A percentile compares a stretch with the other conserved stretches of the same genome.
phyloP scores from a whole-genome alignment of 176 grass and related monocot genomes.

The Eleusine indica region DNA sequence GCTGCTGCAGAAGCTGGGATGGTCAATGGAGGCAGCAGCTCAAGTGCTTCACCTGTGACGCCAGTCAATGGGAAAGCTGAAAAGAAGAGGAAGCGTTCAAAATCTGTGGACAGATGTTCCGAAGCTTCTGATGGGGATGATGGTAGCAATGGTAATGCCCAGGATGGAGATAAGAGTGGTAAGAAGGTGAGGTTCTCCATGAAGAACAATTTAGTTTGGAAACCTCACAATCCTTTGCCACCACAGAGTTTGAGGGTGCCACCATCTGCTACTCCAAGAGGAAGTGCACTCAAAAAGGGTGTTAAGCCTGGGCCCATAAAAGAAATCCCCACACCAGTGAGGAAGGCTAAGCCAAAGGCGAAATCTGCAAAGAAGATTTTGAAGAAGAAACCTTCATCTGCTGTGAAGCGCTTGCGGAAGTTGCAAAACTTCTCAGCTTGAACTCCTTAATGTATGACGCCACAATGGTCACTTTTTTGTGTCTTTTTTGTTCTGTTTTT shows the following conservation, averaged over 20 bases:
- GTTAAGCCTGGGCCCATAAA: conserved; percentile 80
- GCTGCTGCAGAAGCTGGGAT: conserved; percentile 76
- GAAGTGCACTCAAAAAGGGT: conserved; percentile 93
- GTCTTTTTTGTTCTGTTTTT: conserved; percentile 35
- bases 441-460: conserved; percentile 28
- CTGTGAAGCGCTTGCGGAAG: conserved; percentile 77
- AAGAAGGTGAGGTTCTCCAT: conserved; percentile 94
- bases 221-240: conserved; percentile 81
- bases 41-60: conserved; percentile 20
- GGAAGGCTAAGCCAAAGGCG: conserved; percentile 64
- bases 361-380: conserved; percentile 81
- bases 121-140: conserved; percentile 37
- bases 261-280: conserved; percentile 86
- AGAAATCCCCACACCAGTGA: conserved; percentile 53
- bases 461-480: conserved; percentile 21
- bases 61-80: conserved; percentile 40
- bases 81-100: conserved; percentile 79
- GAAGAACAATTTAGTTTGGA: conserved; percentile 97
- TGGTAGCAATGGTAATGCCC: conserved; percentile 33
- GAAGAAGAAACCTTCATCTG: conserved; percentile 71
- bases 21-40: conserved; percentile 42
- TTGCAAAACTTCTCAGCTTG: conserved; percentile 73
- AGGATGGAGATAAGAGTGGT: conserved; percentile 49
- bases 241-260: conserved; percentile 83
- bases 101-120: conserved; percentile 37